phyloP scores from a whole-genome alignment of 148 eudicot species.

The Amaranthus hypochondriacus region DNA sequence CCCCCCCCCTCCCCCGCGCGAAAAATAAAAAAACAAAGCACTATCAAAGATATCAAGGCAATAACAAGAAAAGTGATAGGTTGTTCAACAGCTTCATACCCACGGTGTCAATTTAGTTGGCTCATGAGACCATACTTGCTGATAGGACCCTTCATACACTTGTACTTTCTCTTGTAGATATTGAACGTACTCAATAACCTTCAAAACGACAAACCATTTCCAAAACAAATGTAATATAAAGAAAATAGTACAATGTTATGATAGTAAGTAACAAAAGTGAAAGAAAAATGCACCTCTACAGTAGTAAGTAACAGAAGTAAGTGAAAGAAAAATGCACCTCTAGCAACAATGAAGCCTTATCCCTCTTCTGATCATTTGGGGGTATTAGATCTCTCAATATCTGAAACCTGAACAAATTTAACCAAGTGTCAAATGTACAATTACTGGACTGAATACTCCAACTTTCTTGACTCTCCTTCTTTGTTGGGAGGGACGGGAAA shows the following conservation, averaged over 20 bases:
- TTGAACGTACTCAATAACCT: constrained; percentile 88
- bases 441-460: not conserved
- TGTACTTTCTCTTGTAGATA: constrained; percentile 72
- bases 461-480: not conserved
- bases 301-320: not conserved
- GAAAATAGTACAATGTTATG: too few species aligned
- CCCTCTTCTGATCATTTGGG: constrained; percentile 89
- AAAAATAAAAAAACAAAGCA: not conserved
- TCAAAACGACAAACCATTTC: constrained; percentile 14
- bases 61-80: not conserved
- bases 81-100: constrained; percentile 39
- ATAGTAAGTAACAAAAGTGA: too few species aligned
- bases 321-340: constrained; percentile 49
- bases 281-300: not conserved
- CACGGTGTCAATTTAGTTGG: constrained; percentile 61
- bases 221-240: too few species aligned
- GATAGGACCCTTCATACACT: constrained; percentile 67
- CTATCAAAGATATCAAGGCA: not conserved
- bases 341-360: constrained; percentile 86
- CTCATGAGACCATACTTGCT: constrained; percentile 72
- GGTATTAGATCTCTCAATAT: constrained; percentile 83
- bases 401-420: constrained; percentile 62
- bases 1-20: too few species aligned
- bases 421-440: constrained; percentile 1
- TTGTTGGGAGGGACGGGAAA: not conserved